These are phyloP conservation scores for Auricularia auricula-judae DNA, from an alignment of 768 basidiomycete genomes.

Conservation along the genomic window DNA sequence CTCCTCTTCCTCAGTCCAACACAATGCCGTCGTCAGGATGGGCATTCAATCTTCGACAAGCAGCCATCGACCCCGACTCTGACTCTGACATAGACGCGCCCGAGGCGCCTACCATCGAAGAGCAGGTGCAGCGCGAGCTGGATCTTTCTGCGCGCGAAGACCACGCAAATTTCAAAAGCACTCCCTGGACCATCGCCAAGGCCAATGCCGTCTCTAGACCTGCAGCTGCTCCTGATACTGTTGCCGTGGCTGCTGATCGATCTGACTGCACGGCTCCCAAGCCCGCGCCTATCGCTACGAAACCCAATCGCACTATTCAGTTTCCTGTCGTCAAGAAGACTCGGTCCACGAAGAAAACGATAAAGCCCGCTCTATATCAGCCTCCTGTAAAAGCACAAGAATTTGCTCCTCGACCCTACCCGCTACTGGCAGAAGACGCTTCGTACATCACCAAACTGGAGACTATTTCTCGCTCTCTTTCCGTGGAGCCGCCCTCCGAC, in stretches of 20 bases:
- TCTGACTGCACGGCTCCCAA: too few species aligned
- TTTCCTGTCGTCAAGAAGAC: background rate
- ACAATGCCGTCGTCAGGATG: background rate
- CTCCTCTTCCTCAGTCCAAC: background rate
- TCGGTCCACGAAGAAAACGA: background rate
- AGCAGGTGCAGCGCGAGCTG: conserved; percentile 32
- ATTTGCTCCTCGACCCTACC: too few species aligned
- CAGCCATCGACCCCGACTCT: conserved; percentile 10
- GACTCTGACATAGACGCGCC: conserved; percentile 7
- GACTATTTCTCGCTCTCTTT: too few species aligned
- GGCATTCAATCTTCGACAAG: background rate
- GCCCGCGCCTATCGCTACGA: too few species aligned
- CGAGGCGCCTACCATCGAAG: conserved; percentile 12
- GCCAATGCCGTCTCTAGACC: conserved; percentile 56
- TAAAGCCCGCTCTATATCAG: too few species aligned
- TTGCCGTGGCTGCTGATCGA: too few species aligned
- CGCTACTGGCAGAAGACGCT: too few species aligned
- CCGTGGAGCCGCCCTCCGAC: too few species aligned
- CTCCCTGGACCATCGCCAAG: conserved; percentile 73
- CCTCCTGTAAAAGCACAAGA: too few species aligned
- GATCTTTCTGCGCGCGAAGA: conserved; percentile 54
- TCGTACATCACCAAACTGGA: too few species aligned
- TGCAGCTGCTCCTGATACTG: background rate
- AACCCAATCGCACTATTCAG: background rate
- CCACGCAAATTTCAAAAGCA: conserved; percentile 53